These are phyloP conservation scores for Aureobasidium sp. DNA, from an alignment of 2,329 filamentous ascomycete species.

Conservation along the genomic window DNA sequence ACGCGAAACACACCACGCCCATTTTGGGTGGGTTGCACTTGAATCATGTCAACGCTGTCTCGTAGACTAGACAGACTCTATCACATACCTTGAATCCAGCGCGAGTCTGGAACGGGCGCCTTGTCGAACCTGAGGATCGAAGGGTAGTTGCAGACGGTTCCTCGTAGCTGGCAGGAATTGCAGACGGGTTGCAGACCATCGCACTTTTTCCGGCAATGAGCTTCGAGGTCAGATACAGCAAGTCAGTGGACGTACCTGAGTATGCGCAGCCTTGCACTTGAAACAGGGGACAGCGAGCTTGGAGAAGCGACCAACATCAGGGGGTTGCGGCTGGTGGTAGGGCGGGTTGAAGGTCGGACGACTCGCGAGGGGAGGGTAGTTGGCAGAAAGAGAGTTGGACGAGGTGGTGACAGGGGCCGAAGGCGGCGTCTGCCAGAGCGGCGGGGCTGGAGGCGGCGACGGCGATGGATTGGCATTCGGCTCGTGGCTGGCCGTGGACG, in stretches of 20 bases:
- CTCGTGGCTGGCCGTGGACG: background rate
- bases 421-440: background rate
- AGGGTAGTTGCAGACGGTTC: conserved; percentile 12
- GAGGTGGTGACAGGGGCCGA: background rate
- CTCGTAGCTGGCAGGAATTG: conserved; percentile 2
- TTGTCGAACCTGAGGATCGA: conserved; percentile 13
- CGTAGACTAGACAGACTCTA: background rate
- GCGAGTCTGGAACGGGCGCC: conserved; percentile 4
- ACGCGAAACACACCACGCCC: conserved; percentile 8
- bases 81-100: conserved; percentile 11
- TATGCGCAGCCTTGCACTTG: conserved; percentile 11
- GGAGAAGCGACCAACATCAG: conserved; percentile 11
- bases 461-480: background rate
- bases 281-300: conserved; percentile 11
- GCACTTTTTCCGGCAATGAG: background rate
- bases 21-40: conserved; percentile 2
- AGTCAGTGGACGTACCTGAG: background rate
- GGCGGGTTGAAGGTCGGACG: background rate
- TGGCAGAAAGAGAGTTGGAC: background rate
- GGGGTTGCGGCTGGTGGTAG: background rate
- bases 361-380: background rate
- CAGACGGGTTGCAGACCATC: conserved; percentile 11
- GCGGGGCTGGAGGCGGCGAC: background rate
- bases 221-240: background rate
- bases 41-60: background rate